phyloP scores from a whole-genome alignment of 805 yeast species.

The Saturnispora quitensis region DNA sequence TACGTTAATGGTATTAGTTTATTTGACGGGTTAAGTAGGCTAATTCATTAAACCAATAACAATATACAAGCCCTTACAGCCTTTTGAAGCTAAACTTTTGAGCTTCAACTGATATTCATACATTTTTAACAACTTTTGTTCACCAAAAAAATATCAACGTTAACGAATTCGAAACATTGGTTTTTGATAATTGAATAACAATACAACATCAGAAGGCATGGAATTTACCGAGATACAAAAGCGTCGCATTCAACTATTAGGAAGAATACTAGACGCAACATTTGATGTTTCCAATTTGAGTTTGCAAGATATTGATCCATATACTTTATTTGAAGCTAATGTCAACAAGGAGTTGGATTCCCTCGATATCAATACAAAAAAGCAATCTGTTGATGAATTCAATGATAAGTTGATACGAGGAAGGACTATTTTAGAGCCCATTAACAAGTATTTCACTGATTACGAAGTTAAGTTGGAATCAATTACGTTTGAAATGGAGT shows the following conservation, averaged over 20 bases:
- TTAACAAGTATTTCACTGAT: slow-evolving; percentile 40
- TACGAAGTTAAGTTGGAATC: slow-evolving; percentile 52
- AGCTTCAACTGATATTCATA: background rate
- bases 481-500: slow-evolving; percentile 53
- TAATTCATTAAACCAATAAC: background rate
- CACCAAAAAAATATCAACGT: background rate
- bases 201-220: background rate
- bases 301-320: background rate
- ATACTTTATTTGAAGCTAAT: background rate
- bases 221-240: background rate
- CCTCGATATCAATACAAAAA: slow-evolving; percentile 11
- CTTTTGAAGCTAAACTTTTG: background rate
- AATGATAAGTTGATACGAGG: slow-evolving; percentile 7
- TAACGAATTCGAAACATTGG: background rate
- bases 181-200: background rate
- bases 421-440: slow-evolving; percentile 33
- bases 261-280: slow-evolving; percentile 4
- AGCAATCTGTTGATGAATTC: slow-evolving; percentile 5
- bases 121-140: background rate
- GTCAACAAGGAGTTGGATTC: slow-evolving; percentile 9
- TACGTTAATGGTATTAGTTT: background rate
- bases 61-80: background rate
- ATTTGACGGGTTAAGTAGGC: background rate
- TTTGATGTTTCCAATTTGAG: background rate
- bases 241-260: background rate